Evolutionary conservation across 257 asterid species (phyloP).

Genomic region (Knoxia roxburghii): DNA sequence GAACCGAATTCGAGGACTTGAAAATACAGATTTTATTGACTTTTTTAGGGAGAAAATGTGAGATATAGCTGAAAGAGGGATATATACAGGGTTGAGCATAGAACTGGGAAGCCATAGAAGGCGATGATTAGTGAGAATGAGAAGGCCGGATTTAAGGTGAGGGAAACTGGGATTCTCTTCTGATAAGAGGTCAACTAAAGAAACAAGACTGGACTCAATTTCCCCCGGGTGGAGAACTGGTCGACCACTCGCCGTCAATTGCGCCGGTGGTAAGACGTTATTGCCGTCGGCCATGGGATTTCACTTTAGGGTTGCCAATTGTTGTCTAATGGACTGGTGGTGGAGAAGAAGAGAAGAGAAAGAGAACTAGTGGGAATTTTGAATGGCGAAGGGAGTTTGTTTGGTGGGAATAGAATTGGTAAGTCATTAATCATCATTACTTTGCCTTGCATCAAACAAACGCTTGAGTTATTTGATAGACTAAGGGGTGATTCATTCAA

Average conservation of each 20-base stretch:
- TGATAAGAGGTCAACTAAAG: slow-evolving; percentile 64
- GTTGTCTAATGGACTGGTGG: neutral
- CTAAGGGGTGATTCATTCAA: too few relatives aligned
- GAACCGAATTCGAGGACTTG: slow-evolving; percentile 73
- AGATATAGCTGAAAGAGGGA: slow-evolving; percentile 55
- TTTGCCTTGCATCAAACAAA: too few relatives aligned
- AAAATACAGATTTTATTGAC: slow-evolving; percentile 73
- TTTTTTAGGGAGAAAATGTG: slow-evolving; percentile 54
- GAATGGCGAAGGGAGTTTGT: neutral
- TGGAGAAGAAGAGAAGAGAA: too few relatives aligned
- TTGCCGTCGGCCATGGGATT: slow-evolving; percentile 8
- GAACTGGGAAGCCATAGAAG: slow-evolving; percentile 63
- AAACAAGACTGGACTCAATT: slow-evolving; percentile 68
- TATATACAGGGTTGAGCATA: slow-evolving; percentile 26
- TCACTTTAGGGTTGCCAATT: neutral
- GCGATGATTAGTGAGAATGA: slow-evolving; percentile 81
- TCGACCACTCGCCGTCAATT: slow-evolving; percentile 67
- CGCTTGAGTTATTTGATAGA: too few relatives aligned
- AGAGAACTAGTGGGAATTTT: neutral
- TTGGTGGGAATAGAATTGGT: too few relatives aligned
- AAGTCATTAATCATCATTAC: too few relatives aligned
- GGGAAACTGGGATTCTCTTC: slow-evolving; percentile 71
- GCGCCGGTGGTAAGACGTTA: slow-evolving; percentile 57
- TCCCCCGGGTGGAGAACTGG: slow-evolving; percentile 66
- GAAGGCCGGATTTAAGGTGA: slow-evolving; percentile 58